These are phyloP conservation scores for Dictyostelium brefeldianum DNA, from an alignment of 78 protist genomes.

Conservation along the genomic window DNA sequence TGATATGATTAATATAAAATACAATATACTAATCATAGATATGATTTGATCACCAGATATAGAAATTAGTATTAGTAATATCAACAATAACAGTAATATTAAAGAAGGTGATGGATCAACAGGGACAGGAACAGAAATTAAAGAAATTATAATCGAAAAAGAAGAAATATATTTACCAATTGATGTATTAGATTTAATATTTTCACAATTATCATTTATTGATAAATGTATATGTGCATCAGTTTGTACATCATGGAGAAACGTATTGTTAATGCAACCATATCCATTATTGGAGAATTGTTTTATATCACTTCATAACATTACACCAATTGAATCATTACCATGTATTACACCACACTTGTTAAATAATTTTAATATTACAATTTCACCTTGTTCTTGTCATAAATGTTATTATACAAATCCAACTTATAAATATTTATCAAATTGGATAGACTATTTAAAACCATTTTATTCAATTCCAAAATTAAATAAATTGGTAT, in stretches of 20 bases:
- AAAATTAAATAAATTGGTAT: neutral
- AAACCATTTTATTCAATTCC: constrained; percentile 25
- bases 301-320: constrained; percentile 51
- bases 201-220: constrained; percentile 62
- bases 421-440: constrained; percentile 24
- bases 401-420: constrained; percentile 36
- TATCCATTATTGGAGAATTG: constrained; percentile 63
- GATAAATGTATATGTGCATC: constrained; percentile 74
- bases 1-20: too few species aligned
- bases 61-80: neutral
- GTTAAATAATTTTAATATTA: constrained; percentile 29
- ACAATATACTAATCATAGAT: too few species aligned
- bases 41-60: too few species aligned
- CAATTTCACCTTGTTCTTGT: constrained; percentile 74
- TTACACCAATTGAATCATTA: constrained; percentile 11
- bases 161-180: constrained; percentile 60
- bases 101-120: too few species aligned
- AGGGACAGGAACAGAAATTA: neutral
- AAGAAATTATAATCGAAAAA: neutral
- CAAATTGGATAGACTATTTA: constrained; percentile 51
- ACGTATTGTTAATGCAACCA: constrained; percentile 56
- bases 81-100: neutral
- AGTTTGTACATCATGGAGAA: constrained; percentile 60
- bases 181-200: constrained; percentile 73
- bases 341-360: constrained; percentile 28